phyloP scores from a whole-genome alignment of 768 basidiomycete species.

The Floccularia luteovirens region DNA sequence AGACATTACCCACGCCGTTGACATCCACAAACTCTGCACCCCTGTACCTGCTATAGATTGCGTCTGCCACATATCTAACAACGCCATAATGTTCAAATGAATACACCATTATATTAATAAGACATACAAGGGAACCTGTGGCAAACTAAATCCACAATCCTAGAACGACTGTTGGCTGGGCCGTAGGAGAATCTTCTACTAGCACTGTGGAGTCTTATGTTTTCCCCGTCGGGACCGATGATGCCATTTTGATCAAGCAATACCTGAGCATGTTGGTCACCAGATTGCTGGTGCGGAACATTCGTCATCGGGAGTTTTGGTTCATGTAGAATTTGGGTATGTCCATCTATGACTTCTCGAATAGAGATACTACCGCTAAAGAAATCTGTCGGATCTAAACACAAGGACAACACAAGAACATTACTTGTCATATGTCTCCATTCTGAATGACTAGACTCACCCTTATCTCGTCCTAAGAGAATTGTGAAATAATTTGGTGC shows the following conservation, averaged over 20 bases:
- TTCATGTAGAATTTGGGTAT: constrained; percentile 38
- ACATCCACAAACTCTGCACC: constrained; percentile 42
- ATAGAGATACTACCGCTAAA: constrained; percentile 59
- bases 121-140: constrained; percentile 46
- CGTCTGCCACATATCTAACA: constrained; percentile 41
- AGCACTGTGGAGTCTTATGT: no score
- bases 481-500: constrained; percentile 57
- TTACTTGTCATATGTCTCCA: background rate
- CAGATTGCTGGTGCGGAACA: constrained; percentile 19
- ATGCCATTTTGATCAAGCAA: constrained; percentile 56
- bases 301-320: constrained; percentile 41
- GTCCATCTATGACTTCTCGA: constrained; percentile 46
- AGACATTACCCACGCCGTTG: constrained; percentile 34
- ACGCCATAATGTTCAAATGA: no score
- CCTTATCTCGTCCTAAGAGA: constrained; percentile 50
- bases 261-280: constrained; percentile 59
- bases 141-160: constrained; percentile 67
- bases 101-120: constrained; percentile 9
- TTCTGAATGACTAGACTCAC: constrained; percentile 11
- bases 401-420: background rate
- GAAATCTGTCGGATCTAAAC: constrained; percentile 35
- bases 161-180: constrained; percentile 51
- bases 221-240: constrained; percentile 51
- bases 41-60: constrained; percentile 48
- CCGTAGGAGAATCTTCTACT: constrained; percentile 32